Percentiles rank a stretch among this genome's conserved stretches.
These are phyloP conservation scores for Globisporangium mamillatum DNA, from an alignment of 352 stramenopile species.

Conservation along the genomic window DNA sequence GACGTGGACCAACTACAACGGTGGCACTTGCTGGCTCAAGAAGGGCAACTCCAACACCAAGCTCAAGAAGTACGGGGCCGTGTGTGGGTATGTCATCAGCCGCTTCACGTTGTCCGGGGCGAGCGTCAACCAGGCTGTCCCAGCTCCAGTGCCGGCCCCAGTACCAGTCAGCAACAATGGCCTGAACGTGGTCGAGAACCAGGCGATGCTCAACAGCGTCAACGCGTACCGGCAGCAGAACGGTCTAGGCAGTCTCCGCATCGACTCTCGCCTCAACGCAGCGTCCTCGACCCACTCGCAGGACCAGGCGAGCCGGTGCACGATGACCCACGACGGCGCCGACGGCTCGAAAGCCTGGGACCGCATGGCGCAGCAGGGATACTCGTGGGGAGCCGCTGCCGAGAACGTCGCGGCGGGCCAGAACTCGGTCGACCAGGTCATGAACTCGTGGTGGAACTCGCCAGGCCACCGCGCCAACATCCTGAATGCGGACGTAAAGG, in stretches of 20 bases:
- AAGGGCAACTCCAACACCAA: slow-evolving; percentile 10
- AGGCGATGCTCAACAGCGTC: slow-evolving; percentile 43
- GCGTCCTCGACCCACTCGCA: slow-evolving; percentile 39
- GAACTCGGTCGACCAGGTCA: slow-evolving; percentile 32
- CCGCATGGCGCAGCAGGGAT: slow-evolving; percentile 34
- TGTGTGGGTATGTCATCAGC: slow-evolving; percentile 37
- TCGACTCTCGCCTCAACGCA: slow-evolving; percentile 31
- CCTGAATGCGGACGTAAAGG: slow-evolving; percentile 23
- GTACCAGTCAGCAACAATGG: slow-evolving; percentile 22
- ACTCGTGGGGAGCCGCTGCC: slow-evolving; percentile 31
- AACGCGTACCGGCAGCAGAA: slow-evolving; percentile 47
- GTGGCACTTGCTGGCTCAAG: slow-evolving; percentile 64
- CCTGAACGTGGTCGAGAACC: slow-evolving; percentile 25
- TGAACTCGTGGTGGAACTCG: slow-evolving; percentile 52
- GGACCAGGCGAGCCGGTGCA: slow-evolving; percentile 39
- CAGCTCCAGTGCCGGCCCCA: not conserved
- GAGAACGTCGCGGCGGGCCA: slow-evolving; percentile 55
- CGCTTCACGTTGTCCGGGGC: slow-evolving; percentile 6
- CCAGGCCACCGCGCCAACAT: slow-evolving; percentile 42
- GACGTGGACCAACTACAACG: slow-evolving; percentile 55
- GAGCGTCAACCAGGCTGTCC: not conserved
- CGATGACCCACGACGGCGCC: slow-evolving; percentile 40
- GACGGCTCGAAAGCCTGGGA: slow-evolving; percentile 40
- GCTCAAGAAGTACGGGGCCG: slow-evolving; percentile 18
- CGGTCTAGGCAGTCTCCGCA: slow-evolving; percentile 34